Evolutionary conservation across 1,139 yeast species (phyloP).

Genomic region (Suzukiozyma palmioleophila): DNA sequence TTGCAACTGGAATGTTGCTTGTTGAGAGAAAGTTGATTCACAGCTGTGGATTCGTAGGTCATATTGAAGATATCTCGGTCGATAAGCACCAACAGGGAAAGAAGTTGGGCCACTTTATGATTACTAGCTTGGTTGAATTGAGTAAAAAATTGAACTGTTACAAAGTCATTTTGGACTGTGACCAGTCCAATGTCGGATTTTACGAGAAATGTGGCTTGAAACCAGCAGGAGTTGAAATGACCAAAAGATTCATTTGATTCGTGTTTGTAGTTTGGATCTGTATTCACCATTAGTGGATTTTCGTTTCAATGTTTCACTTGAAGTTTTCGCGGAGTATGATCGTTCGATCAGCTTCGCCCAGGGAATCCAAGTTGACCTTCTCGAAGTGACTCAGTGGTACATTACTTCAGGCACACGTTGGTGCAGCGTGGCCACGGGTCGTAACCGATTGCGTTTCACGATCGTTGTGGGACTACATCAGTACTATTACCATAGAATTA

Average conservation of each 20-base stretch:
- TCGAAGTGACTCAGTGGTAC: too few relatives aligned
- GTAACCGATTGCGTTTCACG: too few relatives aligned
- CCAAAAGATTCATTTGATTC: conserved; percentile 17
- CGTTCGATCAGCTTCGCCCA: too few relatives aligned
- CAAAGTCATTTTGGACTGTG: conserved; percentile 87
- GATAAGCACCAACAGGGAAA: conserved; percentile 75
- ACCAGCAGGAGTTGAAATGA: conserved; percentile 75
- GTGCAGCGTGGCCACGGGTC: too few relatives aligned
- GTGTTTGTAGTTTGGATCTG: too few relatives aligned
- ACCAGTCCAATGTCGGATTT: conserved; percentile 72
- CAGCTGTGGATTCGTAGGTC: conserved; percentile 82
- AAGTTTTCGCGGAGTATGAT: too few relatives aligned
- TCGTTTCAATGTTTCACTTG: too few relatives aligned
- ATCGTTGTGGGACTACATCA: not conserved
- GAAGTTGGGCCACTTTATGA: conserved; percentile 66
- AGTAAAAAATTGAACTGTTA: conserved; percentile 69
- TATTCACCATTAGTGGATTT: too few relatives aligned
- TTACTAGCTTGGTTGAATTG: conserved; percentile 54
- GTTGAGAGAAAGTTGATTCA: conserved; percentile 69
- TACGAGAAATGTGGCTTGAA: conserved; percentile 80
- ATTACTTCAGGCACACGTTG: too few relatives aligned
- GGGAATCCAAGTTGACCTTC: too few relatives aligned
- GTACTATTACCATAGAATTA: conserved; percentile 3
- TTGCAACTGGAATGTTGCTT: conserved; percentile 44
- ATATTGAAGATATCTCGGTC: conserved; percentile 92